Evolutionary conservation across 148 eudicot species (phyloP), one percentile per base, ranked within the genome.

Genomic region (Diospyros lotus): DNA sequence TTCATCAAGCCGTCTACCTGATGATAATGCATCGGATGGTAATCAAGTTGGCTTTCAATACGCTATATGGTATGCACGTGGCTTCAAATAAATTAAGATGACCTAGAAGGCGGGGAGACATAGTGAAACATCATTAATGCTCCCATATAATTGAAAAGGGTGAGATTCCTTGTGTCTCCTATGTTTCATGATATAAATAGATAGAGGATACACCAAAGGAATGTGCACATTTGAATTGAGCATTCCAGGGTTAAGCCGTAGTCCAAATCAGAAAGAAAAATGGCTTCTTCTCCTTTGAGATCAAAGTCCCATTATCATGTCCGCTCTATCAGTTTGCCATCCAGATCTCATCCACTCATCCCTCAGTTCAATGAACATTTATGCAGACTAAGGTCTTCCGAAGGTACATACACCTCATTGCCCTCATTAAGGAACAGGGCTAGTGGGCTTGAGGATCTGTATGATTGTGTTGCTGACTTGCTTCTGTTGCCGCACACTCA

Each of bases 291-390:
- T n/a, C 58, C 82, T 75, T 66, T 55, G 51, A 79, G 63, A 80
- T 73, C 66, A 58, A 66, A 76, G 50, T 51, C 58, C 63, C 39
- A 11, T 28, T 52, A 28, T 59, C 82, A 79, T 59, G 54, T 75
- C 59, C 85, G 87, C 9, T 76, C 83, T 52, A 11, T 52, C 13
- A 84, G 83, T 76, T 77, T 82, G 46, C 84, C 84, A n/a, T 59
- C 80, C n/a, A 61, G 42, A 54, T 71, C 65, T 39, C 79, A 81
- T 46, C 79, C 82, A 1, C 59, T 69, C 41, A 67, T 58, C 43
- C 74, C 76, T 60, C 78, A 80, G 59, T 58, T 80, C 48, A 73
- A 84, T 6, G 77, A 82, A 58, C 84, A 77, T n/a, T 68, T 82
- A 56, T 51, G 80, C 55, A 79, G 82, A 68, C 68, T 83, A 67